phyloP scores from a whole-genome alignment of 176 grass and related monocot genomes.

The Metroxylon sagu region DNA sequence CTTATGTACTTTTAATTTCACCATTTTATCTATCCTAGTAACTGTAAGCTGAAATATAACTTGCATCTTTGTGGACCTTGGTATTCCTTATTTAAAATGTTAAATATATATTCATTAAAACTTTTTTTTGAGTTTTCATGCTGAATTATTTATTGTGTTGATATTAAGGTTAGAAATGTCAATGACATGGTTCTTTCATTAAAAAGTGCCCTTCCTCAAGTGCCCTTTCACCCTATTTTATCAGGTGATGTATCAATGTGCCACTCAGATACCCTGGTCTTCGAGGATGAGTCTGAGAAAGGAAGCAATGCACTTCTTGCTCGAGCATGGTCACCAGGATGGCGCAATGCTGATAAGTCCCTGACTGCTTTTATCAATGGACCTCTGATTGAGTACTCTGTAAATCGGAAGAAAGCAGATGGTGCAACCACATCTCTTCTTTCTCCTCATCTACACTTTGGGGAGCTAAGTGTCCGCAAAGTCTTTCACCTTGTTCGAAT shows the following conservation, averaged over 20 bases:
- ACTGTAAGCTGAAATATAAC: no score
- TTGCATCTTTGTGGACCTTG: no score
- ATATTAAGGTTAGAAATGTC: no score
- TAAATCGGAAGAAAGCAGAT: conserved; percentile 87
- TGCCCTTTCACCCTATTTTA: background rate
- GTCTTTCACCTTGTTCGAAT: conserved; percentile 88
- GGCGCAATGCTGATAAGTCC: conserved; percentile 78
- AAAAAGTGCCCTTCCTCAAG: no score
- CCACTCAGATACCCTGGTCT: conserved; percentile 60
- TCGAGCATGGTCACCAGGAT: conserved; percentile 87
- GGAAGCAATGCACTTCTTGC: conserved; percentile 92
- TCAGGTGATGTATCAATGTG: conserved; percentile 67
- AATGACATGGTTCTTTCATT: no score
- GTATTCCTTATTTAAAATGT: no score
- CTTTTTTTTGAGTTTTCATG: no score
- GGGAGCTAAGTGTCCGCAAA: conserved; percentile 94
- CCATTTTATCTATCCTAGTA: no score
- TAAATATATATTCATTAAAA: no score
- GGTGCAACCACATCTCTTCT: conserved; percentile 76
- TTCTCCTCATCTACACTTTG: conserved; percentile 82
- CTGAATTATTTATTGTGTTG: no score
- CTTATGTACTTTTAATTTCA: no score
- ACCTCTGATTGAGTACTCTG: conserved; percentile 64
- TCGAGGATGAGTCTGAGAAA: conserved; percentile 74
- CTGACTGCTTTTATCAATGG: conserved; percentile 63